These are phyloP conservation scores for Polytolypa hystricis DNA, from an alignment of 2,329 filamentous ascomycete species.

Conservation along the genomic window DNA sequence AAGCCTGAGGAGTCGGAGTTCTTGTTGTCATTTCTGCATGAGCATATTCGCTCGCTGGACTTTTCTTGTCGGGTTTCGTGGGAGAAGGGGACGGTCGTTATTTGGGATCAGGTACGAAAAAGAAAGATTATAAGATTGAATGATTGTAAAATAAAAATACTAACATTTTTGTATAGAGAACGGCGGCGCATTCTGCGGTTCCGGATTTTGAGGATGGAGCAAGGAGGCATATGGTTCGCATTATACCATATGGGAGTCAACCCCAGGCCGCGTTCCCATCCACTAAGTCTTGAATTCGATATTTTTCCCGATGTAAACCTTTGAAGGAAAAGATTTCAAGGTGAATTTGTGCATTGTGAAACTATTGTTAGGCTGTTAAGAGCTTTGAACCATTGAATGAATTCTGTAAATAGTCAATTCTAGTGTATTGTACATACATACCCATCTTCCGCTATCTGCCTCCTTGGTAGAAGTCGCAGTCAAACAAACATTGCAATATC, in stretches of 20 bases:
- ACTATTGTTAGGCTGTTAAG: too few relatives aligned
- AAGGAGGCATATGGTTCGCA: background rate
- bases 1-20: background rate
- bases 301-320: too few relatives aligned
- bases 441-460: too few relatives aligned
- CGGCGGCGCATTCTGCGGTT: background rate
- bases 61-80: background rate
- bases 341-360: too few relatives aligned
- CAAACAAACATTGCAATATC: too few relatives aligned
- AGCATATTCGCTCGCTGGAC: background rate
- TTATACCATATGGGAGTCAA: background rate
- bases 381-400: too few relatives aligned
- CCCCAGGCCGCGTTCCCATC: background rate
- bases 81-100: background rate
- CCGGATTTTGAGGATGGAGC: background rate
- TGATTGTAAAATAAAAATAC: background rate
- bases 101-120: background rate
- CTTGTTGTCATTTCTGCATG: background rate
- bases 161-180: background rate
- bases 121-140: background rate
- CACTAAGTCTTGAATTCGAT: too few relatives aligned
- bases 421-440: too few relatives aligned
- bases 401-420: too few relatives aligned
- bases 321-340: too few relatives aligned
- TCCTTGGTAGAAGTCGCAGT: too few relatives aligned